A percentile compares a stretch with the other conserved stretches of the same genome.
Conservation (phyloP, 2,329 filamentous ascomycete genomes). For the Beauveria varroae region DNA sequence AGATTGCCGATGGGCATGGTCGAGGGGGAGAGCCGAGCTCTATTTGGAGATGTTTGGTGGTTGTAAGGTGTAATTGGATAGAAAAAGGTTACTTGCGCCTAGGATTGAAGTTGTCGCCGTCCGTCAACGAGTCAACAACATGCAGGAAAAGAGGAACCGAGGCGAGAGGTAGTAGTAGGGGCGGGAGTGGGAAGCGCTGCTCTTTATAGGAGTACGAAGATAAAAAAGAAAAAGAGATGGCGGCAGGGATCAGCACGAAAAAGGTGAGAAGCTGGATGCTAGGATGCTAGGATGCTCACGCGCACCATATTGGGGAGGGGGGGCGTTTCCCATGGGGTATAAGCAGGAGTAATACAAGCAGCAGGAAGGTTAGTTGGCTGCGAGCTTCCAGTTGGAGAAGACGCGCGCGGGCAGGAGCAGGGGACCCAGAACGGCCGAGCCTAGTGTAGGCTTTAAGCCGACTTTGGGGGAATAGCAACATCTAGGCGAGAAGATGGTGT, state of each 20-base stretch:
- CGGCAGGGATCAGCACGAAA: neutral
- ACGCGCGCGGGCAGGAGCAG: neutral
- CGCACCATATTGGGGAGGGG: neutral
- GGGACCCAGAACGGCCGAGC: constrained; percentile 3
- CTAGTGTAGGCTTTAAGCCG: neutral
- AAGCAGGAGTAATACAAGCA: neutral
- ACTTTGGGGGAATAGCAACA: neutral
- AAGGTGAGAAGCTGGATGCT: neutral
- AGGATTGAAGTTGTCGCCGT: neutral
- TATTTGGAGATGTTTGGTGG: no score
- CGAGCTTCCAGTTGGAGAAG: constrained; percentile 1
- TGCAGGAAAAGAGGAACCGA: neutral
- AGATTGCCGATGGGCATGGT: constrained; percentile 26
- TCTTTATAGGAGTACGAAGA: neutral
- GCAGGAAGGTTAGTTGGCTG: neutral
- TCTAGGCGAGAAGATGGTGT: constrained; percentile 4
- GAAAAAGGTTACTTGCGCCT: neutral
- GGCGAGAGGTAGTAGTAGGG: neutral
- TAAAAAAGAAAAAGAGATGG: neutral
- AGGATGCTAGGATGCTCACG: neutral
- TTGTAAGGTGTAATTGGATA: neutral
- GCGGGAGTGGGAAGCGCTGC: neutral
- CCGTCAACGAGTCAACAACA: constrained; percentile 3
- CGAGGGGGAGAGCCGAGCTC: neutral
- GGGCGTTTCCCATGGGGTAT: neutral